Conservation (phyloP, 768 basidiomycete species). For the Termitomyces sp. region DNA sequence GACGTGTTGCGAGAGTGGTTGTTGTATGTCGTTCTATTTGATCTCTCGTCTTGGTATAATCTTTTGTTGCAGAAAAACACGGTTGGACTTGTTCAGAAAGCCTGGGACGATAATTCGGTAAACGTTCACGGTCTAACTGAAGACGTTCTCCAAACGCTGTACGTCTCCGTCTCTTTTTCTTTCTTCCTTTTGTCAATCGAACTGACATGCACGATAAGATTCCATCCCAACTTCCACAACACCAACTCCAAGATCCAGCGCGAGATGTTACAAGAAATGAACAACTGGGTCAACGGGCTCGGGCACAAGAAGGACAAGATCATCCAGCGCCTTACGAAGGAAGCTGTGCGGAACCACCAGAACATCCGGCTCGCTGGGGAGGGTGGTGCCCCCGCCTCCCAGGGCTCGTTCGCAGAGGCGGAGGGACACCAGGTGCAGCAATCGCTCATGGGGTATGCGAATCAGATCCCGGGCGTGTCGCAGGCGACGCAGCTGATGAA, state of each 20-base stretch:
- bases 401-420: constrained; percentile 45
- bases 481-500: constrained; percentile 40
- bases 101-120: constrained; percentile 73
- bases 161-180: constrained; percentile 18
- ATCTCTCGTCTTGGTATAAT: not conserved
- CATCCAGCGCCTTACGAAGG: constrained; percentile 57
- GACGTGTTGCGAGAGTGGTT: constrained; percentile 65
- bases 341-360: constrained; percentile 67
- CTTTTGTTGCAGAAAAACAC: constrained; percentile 47
- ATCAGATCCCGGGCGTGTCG: constrained; percentile 43
- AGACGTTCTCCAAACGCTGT: constrained; percentile 68
- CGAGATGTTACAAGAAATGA: constrained; percentile 73
- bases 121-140: constrained; percentile 57
- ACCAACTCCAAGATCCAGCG: constrained; percentile 60
- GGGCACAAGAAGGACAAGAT: constrained; percentile 44
- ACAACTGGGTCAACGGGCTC: constrained; percentile 53
- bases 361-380: constrained; percentile 61
- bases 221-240: constrained; percentile 83
- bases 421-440: constrained; percentile 49
- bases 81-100: constrained; percentile 66
- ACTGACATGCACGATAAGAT: constrained; percentile 35
- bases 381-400: constrained; percentile 40
- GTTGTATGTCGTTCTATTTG: constrained; percentile 40
- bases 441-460: constrained; percentile 40
- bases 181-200: not conserved